Evolutionary conservation across 805 yeast species (phyloP).

Genomic region (Hanseniaspora jakobsenii): DNA sequence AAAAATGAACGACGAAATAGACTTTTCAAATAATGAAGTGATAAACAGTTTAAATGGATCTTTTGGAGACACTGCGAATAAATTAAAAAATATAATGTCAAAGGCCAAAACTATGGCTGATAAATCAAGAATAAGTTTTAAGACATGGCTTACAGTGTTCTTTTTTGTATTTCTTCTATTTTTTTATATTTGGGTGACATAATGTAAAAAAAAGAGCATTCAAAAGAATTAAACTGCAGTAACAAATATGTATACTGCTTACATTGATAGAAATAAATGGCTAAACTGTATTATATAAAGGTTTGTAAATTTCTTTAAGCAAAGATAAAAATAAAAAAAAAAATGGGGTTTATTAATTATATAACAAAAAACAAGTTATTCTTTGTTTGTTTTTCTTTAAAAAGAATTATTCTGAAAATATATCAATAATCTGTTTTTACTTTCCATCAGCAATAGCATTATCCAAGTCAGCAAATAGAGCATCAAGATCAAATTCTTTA

Average conservation of each 20-base stretch:
- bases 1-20: conserved; percentile 55
- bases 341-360: too few species aligned
- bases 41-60: conserved; percentile 33
- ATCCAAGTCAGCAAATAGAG: conserved; percentile 43
- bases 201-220: conserved; percentile 3
- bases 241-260: too few species aligned
- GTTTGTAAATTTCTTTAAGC: too few species aligned
- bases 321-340: too few species aligned
- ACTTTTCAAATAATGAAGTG: conserved; percentile 36
- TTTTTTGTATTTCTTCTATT: conserved; percentile 39
- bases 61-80: conserved; percentile 36
- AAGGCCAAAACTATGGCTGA: conserved; percentile 55
- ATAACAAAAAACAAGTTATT: too few species aligned
- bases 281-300: too few species aligned
- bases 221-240: too few species aligned
- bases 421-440: conserved; percentile 28
- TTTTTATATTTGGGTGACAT: conserved; percentile 36
- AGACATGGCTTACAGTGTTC: conserved; percentile 45
- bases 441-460: conserved; percentile 22
- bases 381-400: too few species aligned
- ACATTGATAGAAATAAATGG: too few species aligned
- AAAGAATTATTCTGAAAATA: too few species aligned
- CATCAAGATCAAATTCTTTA: conserved; percentile 84
- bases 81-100: conserved; percentile 41
- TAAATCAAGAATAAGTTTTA: conserved; percentile 50